Base-by-base conservation (phyloP, 2,329 filamentous ascomycete species). In the Fusarium sp. region DNA sequence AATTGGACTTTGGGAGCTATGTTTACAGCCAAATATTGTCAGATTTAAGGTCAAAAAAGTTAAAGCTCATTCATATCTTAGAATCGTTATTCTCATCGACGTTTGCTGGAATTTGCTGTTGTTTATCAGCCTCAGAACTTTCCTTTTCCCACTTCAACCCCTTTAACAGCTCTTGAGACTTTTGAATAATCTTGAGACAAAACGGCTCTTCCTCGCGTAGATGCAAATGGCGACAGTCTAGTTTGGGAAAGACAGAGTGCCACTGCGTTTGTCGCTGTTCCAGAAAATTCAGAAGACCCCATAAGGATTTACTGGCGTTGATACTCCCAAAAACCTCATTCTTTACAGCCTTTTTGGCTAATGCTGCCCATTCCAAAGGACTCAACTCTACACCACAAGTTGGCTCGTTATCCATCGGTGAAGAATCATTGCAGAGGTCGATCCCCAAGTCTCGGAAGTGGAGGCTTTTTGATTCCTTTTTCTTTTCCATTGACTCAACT, bases 161-260 rank as follows among this genome's bases (percentile, higher is more conserved):
- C 10, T 35, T 35, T 20, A 58, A 10, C 4, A 40, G 21, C 8
- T 41, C 21, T 29, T 50, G 42, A 3, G 33, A 18, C 8, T 18
- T 35, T 3, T 35, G 53, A 8, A 59, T 21, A 7, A 49, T 58
- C 53, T 41, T 59, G 4, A 59, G 47, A 29, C 56, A 59, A 11
- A 59, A 31, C 0, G 52, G 56, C 10, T 58, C 53, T 8, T 59
- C 20, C 4, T 41, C 52, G 4, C 13, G 29, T 4, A 5, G 29
- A 31, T 31, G 29, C 4, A 31, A 31, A 31, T 31, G 29, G 11
- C 11, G 29, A 4, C 31, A 4, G 18, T 9, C 15, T 15, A 23
- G 1, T 6, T 31, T 46, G 0, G 42, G 52, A 1, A 21, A 21
- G 1, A 25, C n/a, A 2, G 36, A 23, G 35, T 59, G 56, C 52